Evolutionary conservation across 306 rosid genomes (phyloP).

Genomic region (Cyamopsis tetragonoloba): DNA sequence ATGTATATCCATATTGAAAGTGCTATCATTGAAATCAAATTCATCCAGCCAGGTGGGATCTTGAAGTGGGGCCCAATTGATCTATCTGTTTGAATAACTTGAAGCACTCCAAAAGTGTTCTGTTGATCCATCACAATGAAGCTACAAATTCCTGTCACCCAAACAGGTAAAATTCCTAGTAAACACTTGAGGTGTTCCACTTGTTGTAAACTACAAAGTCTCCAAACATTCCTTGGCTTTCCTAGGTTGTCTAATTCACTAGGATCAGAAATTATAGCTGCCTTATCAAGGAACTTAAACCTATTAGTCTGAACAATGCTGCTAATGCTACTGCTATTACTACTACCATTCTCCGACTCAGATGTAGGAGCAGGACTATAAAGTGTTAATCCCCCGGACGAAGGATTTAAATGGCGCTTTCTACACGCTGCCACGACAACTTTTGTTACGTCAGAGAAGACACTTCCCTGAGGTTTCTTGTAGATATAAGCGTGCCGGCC

Average conservation of each 20-base stretch:
- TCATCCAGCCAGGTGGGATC: conserved; percentile 79
- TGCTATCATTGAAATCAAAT: conserved; percentile 48
- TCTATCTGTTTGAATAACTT: conserved; percentile 54
- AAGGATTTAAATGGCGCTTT: conserved; percentile 23
- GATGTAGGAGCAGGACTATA: conserved; percentile 37
- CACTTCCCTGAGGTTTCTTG: conserved; percentile 57
- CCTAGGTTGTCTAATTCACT: conserved; percentile 45
- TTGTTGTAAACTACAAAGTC: conserved; percentile 67
- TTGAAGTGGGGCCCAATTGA: conserved; percentile 54
- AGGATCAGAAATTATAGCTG: conserved; percentile 48
- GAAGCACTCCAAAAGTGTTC: conserved; percentile 73
- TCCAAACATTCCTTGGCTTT: conserved; percentile 51
- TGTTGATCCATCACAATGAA: conserved; percentile 58
- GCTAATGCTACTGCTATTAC: too few species aligned
- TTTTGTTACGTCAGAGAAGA: conserved; percentile 48
- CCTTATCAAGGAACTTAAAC: conserved; percentile 60
- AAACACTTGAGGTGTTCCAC: conserved; percentile 73
- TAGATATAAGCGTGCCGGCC: conserved; percentile 57
- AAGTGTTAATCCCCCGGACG: conserved; percentile 12
- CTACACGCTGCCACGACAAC: conserved; percentile 59
- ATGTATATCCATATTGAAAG: conserved; percentile 67
- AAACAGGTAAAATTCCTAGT: conserved; percentile 56
- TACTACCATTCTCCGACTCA: not conserved
- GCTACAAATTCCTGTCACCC: conserved; percentile 61
- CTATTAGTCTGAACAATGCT: conserved; percentile 47